Evolutionary conservation across 768 basidiomycete species (phyloP).

Genomic region (Chalciporus piperatus): DNA sequence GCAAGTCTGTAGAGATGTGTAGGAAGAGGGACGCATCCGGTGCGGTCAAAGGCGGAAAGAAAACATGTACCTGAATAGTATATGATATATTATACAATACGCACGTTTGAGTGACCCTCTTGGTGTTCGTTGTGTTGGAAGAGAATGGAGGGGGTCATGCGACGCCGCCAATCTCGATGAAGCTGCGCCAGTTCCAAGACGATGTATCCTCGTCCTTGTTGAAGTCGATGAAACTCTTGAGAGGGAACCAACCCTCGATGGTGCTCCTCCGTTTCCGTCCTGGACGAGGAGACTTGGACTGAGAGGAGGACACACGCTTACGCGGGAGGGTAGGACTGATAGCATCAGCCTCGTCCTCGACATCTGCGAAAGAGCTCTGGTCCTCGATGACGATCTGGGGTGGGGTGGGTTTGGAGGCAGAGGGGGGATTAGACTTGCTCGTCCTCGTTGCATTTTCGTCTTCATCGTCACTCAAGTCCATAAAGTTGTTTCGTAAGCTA

Average conservation of each 20-base stretch:
- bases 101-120: background rate
- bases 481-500: conserved; percentile 47
- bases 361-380: conserved; percentile 24
- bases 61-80: conserved; percentile 16
- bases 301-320: conserved; percentile 9
- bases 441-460: conserved; percentile 34
- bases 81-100: conserved; percentile 4
- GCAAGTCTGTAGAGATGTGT: conserved; percentile 23
- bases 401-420: conserved; percentile 8
- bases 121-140: background rate
- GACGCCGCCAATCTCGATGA: conserved; percentile 53
- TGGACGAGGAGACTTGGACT: conserved; percentile 5
- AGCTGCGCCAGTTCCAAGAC: conserved; percentile 58
- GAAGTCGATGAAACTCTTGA: conserved; percentile 66
- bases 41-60: background rate
- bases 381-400: conserved; percentile 21
- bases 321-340: conserved; percentile 18
- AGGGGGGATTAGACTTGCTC: conserved; percentile 1
- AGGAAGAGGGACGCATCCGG: conserved; percentile 8
- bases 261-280: conserved; percentile 40
- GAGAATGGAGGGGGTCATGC: conserved; percentile 6
- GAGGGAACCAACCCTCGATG: conserved; percentile 49
- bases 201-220: conserved; percentile 45
- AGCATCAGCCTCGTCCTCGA: conserved; percentile 32
- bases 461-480: conserved; percentile 68